Conservation (phyloP, 768 basidiomycete species). For the Tulasnella sp. region DNA sequence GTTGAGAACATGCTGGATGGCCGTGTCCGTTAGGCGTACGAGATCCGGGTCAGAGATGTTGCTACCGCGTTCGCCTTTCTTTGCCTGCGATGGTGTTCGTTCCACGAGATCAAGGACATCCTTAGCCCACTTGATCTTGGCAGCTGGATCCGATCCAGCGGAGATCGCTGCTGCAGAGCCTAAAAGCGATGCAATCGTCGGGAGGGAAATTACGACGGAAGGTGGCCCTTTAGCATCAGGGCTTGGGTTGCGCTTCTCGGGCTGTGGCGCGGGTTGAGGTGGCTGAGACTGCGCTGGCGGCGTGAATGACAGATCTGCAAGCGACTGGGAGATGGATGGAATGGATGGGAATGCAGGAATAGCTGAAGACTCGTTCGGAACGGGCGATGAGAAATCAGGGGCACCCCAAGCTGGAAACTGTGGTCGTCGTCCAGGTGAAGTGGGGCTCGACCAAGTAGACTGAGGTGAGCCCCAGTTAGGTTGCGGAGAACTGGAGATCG, state of each 20-base stretch:
- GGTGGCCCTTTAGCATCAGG: constrained; percentile 27
- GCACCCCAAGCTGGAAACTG: neutral
- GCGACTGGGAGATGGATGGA: neutral
- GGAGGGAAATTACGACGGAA: constrained; percentile 54
- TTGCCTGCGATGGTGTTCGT: constrained; percentile 30
- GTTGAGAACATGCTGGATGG: constrained; percentile 51
- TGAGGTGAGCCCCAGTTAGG: neutral
- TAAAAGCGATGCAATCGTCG: constrained; percentile 47
- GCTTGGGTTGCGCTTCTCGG: neutral
- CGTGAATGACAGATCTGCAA: constrained; percentile 10
- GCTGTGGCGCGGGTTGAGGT: neutral
- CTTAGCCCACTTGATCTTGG: constrained; percentile 64
- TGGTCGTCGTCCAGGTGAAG: neutral
- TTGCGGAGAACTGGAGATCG: neutral
- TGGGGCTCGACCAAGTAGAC: neutral
- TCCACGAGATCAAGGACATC: constrained; percentile 77
- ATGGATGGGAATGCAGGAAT: neutral
- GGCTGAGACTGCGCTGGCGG: neutral
- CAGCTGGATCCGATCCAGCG: constrained; percentile 38
- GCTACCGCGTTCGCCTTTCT: constrained; percentile 33
- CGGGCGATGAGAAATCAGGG: neutral
- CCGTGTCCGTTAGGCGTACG: constrained; percentile 44
- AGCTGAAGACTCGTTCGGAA: neutral
- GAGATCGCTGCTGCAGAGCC: constrained; percentile 42
- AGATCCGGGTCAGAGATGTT: constrained; percentile 49